phyloP scores from a whole-genome alignment of 306 rosid species.

The Rosa lucieae region DNA sequence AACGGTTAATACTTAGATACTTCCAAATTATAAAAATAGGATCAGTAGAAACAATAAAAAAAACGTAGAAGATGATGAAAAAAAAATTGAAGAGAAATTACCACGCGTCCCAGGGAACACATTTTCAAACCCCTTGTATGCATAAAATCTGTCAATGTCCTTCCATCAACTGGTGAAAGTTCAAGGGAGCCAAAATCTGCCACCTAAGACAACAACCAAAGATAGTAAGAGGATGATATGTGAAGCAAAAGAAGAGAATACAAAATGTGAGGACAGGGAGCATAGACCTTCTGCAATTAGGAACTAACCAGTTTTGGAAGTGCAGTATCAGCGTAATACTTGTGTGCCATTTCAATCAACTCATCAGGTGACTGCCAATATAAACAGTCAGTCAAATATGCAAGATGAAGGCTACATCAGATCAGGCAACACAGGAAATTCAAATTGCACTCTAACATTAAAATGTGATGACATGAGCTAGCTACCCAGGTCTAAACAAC shows the following conservation, averaged over 20 bases:
- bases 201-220: conserved; percentile 56
- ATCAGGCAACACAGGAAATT: neutral
- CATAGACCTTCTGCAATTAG: conserved; percentile 11
- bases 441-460: neutral
- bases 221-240: conserved; percentile 26
- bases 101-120: conserved; percentile 91
- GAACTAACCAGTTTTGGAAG: conserved; percentile 95
- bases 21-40: neutral
- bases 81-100: conserved; percentile 29
- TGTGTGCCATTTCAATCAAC: conserved; percentile 92
- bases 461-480: conserved; percentile 12
- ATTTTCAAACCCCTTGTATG: conserved; percentile 95
- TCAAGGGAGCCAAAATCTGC: conserved; percentile 99
- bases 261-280: neutral
- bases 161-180: conserved; percentile 99
- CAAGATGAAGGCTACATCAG: conserved; percentile 21
- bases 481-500: conserved; percentile 2
- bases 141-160: conserved; percentile 97
- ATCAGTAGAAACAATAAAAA: neutral
- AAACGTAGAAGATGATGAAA: neutral
- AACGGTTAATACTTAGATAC: neutral
- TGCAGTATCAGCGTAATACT: conserved; percentile 80
- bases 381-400: conserved; percentile 19
- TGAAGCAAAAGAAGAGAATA: conserved; percentile 6
- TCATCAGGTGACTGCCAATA: conserved; percentile 80